These are phyloP conservation scores for Takakia lepidozioides DNA, from an alignment of 225 moss, liverwort and hornwort genomes.

Conservation along the genomic window DNA sequence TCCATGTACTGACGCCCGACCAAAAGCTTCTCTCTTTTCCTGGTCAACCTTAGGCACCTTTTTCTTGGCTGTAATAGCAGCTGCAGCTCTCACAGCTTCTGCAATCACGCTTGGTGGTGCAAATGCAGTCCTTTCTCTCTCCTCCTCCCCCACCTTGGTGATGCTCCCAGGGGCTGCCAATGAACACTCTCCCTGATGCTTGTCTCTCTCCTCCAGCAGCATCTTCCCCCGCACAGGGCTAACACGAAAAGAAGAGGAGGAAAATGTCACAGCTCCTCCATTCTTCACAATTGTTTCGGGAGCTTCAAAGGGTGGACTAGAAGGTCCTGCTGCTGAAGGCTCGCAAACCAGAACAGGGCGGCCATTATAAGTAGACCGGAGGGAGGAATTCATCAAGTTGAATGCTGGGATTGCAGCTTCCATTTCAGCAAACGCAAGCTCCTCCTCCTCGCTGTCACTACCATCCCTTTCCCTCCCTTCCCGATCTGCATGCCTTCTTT, in stretches of 20 bases:
- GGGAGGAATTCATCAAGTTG: slow-evolving; percentile 42
- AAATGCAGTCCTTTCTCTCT: slow-evolving; percentile 41
- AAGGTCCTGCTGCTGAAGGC: slow-evolving; percentile 9
- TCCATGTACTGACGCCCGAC: too few relatives aligned
- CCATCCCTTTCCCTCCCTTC: slow-evolving; percentile 24
- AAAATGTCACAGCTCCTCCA: slow-evolving; percentile 17
- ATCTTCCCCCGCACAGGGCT: slow-evolving; percentile 18
- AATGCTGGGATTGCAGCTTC: slow-evolving; percentile 31
- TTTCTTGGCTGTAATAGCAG: slow-evolving; percentile 22
- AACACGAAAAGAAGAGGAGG: slow-evolving; percentile 33
- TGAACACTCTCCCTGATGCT: slow-evolving; percentile 22
- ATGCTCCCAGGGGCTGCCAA: slow-evolving; percentile 20
- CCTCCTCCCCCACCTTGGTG: slow-evolving; percentile 18
- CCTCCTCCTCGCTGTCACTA: slow-evolving; percentile 56
- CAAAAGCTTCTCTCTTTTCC: slow-evolving; percentile 45
- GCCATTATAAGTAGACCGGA: slow-evolving; percentile 40
- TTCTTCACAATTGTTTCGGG: slow-evolving; percentile 13
- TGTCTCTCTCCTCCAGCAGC: slow-evolving; percentile 17
- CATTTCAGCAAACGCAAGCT: slow-evolving; percentile 48
- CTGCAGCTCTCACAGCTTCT: slow-evolving; percentile 43
- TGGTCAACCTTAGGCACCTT: slow-evolving; percentile 41
- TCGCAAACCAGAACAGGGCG: slow-evolving; percentile 34
- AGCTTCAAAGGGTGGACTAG: too few relatives aligned
- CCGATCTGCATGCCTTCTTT: slow-evolving; percentile 7
- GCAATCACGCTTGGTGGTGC: slow-evolving; percentile 56